A percentile compares a stretch with the other conserved stretches of the same genome.
Evolutionary conservation across 2,329 filamentous ascomycete genomes (phyloP).

Genomic region (Elsinoe perseae): DNA sequence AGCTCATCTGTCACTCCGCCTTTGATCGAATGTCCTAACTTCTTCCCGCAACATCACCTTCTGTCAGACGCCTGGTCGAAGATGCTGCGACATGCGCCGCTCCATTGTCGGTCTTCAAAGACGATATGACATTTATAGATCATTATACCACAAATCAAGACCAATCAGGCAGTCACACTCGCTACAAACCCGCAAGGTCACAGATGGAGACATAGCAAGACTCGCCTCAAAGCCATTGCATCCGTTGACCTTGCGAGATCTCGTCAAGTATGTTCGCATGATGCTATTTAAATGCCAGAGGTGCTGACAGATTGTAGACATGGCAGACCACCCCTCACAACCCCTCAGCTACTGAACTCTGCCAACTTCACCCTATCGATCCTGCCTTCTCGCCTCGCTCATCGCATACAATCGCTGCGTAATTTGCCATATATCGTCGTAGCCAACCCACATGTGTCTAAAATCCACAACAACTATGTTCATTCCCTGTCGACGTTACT

Average conservation of each 20-base stretch:
- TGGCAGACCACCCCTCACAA: conserved; percentile 77
- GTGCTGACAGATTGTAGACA: conserved; percentile 40
- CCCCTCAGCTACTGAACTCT: conserved; percentile 72
- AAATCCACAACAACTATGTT: conserved; percentile 93
- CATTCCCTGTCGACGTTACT: conserved; percentile 86
- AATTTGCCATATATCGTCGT: conserved; percentile 97
- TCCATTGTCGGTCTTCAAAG: not conserved
- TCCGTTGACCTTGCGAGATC: conserved; percentile 73
- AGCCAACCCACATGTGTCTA: conserved; percentile 88
- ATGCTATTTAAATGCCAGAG: not conserved
- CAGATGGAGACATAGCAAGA: conserved; percentile 67
- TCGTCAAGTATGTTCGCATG: conserved; percentile 64
- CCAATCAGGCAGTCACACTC: not conserved
- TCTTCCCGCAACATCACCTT: not conserved
- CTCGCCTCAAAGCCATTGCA: conserved; percentile 73
- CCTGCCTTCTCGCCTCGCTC: conserved; percentile 83
- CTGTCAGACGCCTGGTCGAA: not conserved
- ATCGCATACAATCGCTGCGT: conserved; percentile 84
- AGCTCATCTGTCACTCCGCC: not conserved
- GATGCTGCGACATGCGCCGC: conserved; percentile 15
- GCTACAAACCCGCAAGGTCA: conserved; percentile 38
- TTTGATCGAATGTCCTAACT: not conserved
- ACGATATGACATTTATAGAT: not conserved
- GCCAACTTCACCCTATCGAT: conserved; percentile 94
- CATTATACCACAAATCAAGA: not conserved